These are phyloP conservation scores for Astrothelium macrocarpum DNA, from an alignment of 495 filamentous ascomycete genomes.

Conservation along the genomic window DNA sequence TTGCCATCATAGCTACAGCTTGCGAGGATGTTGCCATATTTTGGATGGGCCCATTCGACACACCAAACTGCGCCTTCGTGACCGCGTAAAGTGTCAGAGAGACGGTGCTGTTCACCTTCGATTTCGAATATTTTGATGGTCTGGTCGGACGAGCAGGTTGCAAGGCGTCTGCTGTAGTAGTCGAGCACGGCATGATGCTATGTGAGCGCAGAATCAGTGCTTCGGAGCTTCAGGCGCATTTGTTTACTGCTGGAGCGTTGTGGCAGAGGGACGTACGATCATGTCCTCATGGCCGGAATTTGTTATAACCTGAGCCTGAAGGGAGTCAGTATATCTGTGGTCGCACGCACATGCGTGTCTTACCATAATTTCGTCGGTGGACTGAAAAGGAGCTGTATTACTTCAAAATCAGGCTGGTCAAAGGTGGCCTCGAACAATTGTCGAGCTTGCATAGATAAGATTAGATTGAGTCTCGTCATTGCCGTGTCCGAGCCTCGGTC, in stretches of 20 bases:
- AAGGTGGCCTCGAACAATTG: not conserved
- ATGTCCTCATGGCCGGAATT: slow-evolving; percentile 97
- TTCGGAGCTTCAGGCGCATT: not conserved
- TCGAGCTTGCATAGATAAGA: not conserved
- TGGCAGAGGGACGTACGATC: slow-evolving; percentile 62
- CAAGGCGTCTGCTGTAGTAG: slow-evolving; percentile 93
- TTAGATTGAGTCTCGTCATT: slow-evolving; percentile 6
- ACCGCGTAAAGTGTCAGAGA: slow-evolving; percentile 62
- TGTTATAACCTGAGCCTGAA: slow-evolving; percentile 72
- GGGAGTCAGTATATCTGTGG: not conserved
- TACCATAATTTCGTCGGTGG: not conserved
- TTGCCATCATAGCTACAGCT: slow-evolving; percentile 92
- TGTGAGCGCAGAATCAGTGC: not conserved
- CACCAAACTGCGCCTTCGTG: slow-evolving; percentile 26
- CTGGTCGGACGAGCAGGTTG: slow-evolving; percentile 94
- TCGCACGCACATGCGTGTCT: not conserved
- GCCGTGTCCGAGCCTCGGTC: not conserved
- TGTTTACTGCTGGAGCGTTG: slow-evolving; percentile 9
- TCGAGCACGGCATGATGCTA: slow-evolving; percentile 97
- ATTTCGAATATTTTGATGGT: slow-evolving; percentile 99
- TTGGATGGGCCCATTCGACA: slow-evolving; percentile 67
- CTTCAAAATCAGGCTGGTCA: too few relatives aligned
- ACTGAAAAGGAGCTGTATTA: not conserved
- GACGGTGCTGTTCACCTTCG: slow-evolving; percentile 81
- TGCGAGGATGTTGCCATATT: slow-evolving; percentile 96